Evolutionary conservation across 192 early-diverging fungal species (phyloP).

Genomic region (Funneliformis geosporum): DNA sequence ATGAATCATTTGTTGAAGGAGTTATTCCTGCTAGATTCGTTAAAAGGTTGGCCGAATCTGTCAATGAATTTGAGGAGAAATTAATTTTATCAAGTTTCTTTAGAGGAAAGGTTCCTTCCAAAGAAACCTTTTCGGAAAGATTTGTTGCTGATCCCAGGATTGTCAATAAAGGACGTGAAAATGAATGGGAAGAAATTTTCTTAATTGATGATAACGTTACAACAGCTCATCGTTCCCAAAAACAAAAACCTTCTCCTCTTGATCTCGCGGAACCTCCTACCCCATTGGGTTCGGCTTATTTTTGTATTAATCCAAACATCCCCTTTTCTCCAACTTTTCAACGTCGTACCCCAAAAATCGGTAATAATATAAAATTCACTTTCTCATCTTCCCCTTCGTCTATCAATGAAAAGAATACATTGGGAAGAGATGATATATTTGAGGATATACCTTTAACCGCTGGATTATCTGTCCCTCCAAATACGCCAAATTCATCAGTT

Average conservation of each 20-base stretch:
- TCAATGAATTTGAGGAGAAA: conserved; percentile 10
- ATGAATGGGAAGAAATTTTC: neutral
- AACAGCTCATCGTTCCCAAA: neutral
- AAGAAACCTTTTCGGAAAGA: neutral
- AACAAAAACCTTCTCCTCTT: neutral
- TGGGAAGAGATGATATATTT: neutral
- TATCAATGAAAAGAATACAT: neutral
- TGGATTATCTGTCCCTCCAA: neutral
- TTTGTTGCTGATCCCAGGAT: no score
- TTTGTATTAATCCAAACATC: neutral
- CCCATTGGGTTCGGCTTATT: conserved; percentile 20
- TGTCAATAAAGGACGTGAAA: conserved; percentile 2
- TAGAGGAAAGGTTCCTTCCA: neutral
- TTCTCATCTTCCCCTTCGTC: neutral
- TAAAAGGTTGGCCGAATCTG: conserved; percentile 17
- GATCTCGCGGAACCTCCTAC: conserved; percentile 29
- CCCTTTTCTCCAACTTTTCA: neutral
- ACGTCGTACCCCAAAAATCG: neutral
- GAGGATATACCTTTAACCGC: neutral
- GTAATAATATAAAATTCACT: neutral
- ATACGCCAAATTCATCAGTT: neutral
- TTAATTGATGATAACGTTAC: neutral
- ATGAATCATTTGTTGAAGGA: conserved; percentile 20
- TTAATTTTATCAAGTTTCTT: conserved; percentile 19
- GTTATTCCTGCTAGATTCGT: conserved; percentile 9